Base-by-base conservation (phyloP, 2,329 filamentous ascomycete genomes). In the Calonectria pseudoreteaudii region DNA sequence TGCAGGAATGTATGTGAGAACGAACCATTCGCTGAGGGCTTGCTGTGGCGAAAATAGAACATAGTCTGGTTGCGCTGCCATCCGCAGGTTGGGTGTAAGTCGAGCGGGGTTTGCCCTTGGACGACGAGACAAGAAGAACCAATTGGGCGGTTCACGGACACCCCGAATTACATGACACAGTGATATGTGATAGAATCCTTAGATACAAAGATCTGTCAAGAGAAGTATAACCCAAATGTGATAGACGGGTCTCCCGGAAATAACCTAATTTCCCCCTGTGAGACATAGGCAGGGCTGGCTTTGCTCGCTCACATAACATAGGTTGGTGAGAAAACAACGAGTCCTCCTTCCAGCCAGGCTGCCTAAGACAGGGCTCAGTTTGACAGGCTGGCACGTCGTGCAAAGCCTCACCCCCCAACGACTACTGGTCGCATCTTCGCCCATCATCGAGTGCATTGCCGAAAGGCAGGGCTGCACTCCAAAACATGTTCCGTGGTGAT, bases 221-320 rank as follows among this genome's bases (percentile, higher is more conserved):
- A n/a, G 38, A 26, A 26, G 34, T 3, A 41, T 34, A 30, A 38
- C 34, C 26, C 28, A 62, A 62, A 23, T 38, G 56, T 41, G 34
- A 62, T 41, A 16, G 31, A 62, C 26, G 56, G 56, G n/a, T 62
- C 56, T 38, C n/a, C 41, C 56, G 56, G 56, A 62, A 62, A 41
- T 36, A 62, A 62, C 56, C 56, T 62, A 62, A 62, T 62, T 62
- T 62, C 56, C 28, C 34, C 23, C 30, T 62, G 14, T 62, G 34
- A 62, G 56, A 62, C 56, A 62, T 52, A 18, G 31, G 23, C 65
- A 50, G 50, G n/a, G 36, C 47, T 23, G 23, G 30, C 31, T 47
- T 23, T 23, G 20, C 44, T 52, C n/a, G 31, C 31, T 49, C 44
- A 66, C 30, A 49, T 13, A 11, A 11, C 20, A 30, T 30, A 64